These are phyloP conservation scores for Collybia mongolica DNA, from an alignment of 768 basidiomycete genomes.

Conservation along the genomic window DNA sequence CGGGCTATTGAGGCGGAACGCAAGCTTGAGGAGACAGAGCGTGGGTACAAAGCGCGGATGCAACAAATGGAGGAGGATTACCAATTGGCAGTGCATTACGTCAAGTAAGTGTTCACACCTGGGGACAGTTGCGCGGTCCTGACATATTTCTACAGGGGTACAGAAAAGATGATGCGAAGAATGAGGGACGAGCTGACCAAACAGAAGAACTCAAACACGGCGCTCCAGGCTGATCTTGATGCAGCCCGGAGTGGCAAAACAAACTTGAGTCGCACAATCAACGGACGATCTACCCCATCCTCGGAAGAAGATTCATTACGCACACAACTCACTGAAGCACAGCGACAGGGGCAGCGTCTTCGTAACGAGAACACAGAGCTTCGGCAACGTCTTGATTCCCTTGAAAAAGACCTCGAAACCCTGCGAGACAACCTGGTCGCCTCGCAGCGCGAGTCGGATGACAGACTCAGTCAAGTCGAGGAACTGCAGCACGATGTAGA, in stretches of 20 bases:
- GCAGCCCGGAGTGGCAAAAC: conserved; percentile 58
- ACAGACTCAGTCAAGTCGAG: conserved; percentile 71
- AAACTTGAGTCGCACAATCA: conserved; percentile 47
- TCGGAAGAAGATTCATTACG: conserved; percentile 78
- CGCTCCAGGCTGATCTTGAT: conserved; percentile 85
- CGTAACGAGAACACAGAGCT: conserved; percentile 76
- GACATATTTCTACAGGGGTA: conserved; percentile 60
- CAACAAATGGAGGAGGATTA: conserved; percentile 94
- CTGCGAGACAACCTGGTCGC: conserved; percentile 68
- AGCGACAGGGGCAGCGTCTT: conserved; percentile 72
- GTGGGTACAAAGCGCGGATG: conserved; percentile 74
- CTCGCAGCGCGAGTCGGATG: conserved; percentile 78
- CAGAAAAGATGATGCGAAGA: conserved; percentile 95
- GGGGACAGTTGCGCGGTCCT: conserved; percentile 5
- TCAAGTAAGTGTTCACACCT: conserved; percentile 65
- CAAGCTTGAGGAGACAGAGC: conserved; percentile 77
- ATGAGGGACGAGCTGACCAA: conserved; percentile 95
- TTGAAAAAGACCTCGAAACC: conserved; percentile 74
- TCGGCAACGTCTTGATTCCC: conserved; percentile 63
- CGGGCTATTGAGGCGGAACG: conserved; percentile 68
- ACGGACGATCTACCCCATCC: conserved; percentile 78
- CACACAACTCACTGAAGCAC: conserved; percentile 71
- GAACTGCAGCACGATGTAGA: conserved; percentile 83
- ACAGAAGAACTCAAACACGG: conserved; percentile 79
- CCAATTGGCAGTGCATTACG: conserved; percentile 94